Percentiles rank a stretch among this genome's conserved stretches.
Evolutionary conservation across 2,329 filamentous ascomycete species (phyloP).

Genomic region (Colletotrichum agaves): DNA sequence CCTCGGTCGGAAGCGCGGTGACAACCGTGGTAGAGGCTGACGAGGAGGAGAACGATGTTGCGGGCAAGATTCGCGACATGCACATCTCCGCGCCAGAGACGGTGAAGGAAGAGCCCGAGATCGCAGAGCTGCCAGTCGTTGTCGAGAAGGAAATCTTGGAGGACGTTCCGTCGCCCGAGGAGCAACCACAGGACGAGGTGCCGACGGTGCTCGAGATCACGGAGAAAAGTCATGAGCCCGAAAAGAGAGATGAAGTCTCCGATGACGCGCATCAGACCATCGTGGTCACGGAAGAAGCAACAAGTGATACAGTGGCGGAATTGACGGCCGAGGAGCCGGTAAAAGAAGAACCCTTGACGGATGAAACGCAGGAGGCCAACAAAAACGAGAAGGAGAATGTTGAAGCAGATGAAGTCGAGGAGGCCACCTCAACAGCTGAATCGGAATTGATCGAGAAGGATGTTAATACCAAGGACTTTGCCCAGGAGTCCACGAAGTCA

Average conservation of each 20-base stretch:
- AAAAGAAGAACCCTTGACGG: background rate
- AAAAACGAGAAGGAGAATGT: constrained; percentile 2
- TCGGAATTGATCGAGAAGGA: background rate
- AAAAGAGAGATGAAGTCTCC: constrained; percentile 3
- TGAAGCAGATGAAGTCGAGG: background rate
- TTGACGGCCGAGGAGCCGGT: constrained; percentile 18
- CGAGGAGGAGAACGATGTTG: constrained; percentile 72
- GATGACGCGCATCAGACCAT: background rate
- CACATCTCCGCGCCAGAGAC: constrained; percentile 65
- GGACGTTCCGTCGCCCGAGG: constrained; percentile 35
- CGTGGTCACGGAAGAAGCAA: background rate
- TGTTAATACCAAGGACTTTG: constrained; percentile 39
- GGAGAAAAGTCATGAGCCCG: background rate
- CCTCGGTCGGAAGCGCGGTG: constrained; percentile 81
- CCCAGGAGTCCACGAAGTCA: constrained; percentile 42
- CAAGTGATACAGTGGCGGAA: constrained; percentile 8
- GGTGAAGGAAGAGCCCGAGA: constrained; percentile 62
- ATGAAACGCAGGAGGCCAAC: background rate
- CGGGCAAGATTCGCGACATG: constrained; percentile 58
- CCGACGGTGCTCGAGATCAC: constrained; percentile 33
- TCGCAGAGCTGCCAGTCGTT: constrained; percentile 54
- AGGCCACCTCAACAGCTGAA: constrained; percentile 22
- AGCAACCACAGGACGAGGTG: constrained; percentile 39
- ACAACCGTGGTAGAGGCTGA: constrained; percentile 85
- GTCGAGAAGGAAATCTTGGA: constrained; percentile 50